A percentile compares a stretch with the other conserved stretches of the same genome.
Evolutionary conservation across 2,329 filamentous ascomycete genomes (phyloP).

Genomic region (Trematosphaeria pertusa): DNA sequence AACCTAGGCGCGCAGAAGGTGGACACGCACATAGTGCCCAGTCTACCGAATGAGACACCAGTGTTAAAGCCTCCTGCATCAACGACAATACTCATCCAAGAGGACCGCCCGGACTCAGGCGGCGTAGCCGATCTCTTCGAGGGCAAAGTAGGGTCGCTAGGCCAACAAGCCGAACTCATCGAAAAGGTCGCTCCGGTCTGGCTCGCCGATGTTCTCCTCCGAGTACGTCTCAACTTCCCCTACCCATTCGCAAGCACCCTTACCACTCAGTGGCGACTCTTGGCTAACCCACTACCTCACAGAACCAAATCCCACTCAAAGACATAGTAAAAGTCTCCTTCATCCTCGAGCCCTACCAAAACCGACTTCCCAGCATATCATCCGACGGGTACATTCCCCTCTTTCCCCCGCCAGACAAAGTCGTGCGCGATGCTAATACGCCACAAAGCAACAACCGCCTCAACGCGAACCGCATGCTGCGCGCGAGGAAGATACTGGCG

Average conservation of each 20-base stretch:
- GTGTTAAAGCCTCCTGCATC: slow-evolving; percentile 74
- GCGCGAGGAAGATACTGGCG: slow-evolving; percentile 90
- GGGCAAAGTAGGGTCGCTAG: slow-evolving; percentile 81
- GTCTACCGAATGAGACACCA: slow-evolving; percentile 75
- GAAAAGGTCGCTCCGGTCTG: slow-evolving; percentile 89
- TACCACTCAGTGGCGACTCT: background rate
- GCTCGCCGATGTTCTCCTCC: slow-evolving; percentile 85
- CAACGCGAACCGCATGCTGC: slow-evolving; percentile 95
- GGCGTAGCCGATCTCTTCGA: slow-evolving; percentile 86
- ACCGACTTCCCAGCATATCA: slow-evolving; percentile 75
- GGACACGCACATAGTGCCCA: slow-evolving; percentile 71
- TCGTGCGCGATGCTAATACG: slow-evolving; percentile 31
- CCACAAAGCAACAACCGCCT: slow-evolving; percentile 76
- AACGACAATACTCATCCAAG: slow-evolving; percentile 69
- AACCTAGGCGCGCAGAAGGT: slow-evolving; percentile 59
- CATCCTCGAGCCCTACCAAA: slow-evolving; percentile 80
- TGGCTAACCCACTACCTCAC: slow-evolving; percentile 14
- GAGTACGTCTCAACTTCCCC: slow-evolving; percentile 55
- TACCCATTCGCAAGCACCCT: background rate
- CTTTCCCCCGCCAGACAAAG: slow-evolving; percentile 30
- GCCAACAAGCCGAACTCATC: slow-evolving; percentile 78
- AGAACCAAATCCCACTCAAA: slow-evolving; percentile 83
- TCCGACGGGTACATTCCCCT: slow-evolving; percentile 67
- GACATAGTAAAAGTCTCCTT: slow-evolving; percentile 98
- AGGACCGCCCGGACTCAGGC: slow-evolving; percentile 67